A percentile compares a stretch with the other conserved stretches of the same genome.
Conservation (phyloP, 495 filamentous ascomycete species). For the Jackrogersella minutella region DNA sequence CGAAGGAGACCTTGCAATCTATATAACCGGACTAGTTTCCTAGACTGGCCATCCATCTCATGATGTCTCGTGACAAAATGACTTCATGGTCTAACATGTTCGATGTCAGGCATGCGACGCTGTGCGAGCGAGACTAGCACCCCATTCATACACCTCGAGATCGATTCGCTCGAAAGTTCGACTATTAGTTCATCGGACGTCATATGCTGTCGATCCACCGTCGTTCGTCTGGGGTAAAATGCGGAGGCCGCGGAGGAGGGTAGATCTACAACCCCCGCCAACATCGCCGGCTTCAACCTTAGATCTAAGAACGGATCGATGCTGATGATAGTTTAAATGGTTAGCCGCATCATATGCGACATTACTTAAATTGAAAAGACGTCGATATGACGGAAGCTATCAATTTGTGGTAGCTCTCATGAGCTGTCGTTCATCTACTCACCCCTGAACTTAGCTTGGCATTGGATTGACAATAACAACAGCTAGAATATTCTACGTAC, state of each 20-base stretch:
- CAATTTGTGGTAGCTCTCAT: not conserved
- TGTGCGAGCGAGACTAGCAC: slow-evolving; percentile 29
- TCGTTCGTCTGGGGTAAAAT: slow-evolving; percentile 40
- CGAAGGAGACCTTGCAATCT: slow-evolving; percentile 14
- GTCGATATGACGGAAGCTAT: slow-evolving; percentile 18
- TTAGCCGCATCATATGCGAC: slow-evolving; percentile 28
- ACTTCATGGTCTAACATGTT: slow-evolving; percentile 36
- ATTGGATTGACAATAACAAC: not conserved
- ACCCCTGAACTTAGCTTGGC: slow-evolving; percentile 1
- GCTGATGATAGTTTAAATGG: slow-evolving; percentile 4
- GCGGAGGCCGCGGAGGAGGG: slow-evolving; percentile 26
- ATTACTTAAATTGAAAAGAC: slow-evolving; percentile 8
- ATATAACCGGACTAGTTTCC: slow-evolving; percentile 25
- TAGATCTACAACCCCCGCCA: slow-evolving; percentile 8
- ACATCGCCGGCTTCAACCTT: slow-evolving; percentile 18
- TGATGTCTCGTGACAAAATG: slow-evolving; percentile 34
- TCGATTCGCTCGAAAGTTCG: slow-evolving; percentile 35
- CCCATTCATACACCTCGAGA: slow-evolving; percentile 22
- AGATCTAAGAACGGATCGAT: slow-evolving; percentile 29
- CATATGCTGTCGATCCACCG: slow-evolving; percentile 38
- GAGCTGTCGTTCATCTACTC: not conserved
- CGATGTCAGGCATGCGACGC: slow-evolving; percentile 29
- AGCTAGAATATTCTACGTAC: slow-evolving; percentile 9
- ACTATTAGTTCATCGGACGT: slow-evolving; percentile 36
- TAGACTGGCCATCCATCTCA: slow-evolving; percentile 14